Evolutionary conservation across 768 basidiomycete species (phyloP).

Genomic region (Kwoniella bestiolae): DNA sequence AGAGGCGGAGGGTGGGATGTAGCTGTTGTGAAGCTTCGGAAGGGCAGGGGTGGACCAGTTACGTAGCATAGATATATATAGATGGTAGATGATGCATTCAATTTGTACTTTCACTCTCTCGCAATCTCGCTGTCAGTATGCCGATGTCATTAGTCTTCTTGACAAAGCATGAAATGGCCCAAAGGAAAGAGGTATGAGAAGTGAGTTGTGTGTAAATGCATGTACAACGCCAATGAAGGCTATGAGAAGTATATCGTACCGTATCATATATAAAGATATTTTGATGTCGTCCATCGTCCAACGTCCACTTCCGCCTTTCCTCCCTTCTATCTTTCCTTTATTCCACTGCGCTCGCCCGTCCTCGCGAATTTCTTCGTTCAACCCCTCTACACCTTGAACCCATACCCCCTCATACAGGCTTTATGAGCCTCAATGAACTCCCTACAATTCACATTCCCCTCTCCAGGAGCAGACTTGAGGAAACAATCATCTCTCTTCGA

Average conservation of each 20-base stretch:
- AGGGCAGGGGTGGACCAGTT: slow-evolving; percentile 5
- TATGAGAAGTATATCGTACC: not conserved
- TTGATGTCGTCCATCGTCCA: not conserved
- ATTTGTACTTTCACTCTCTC: not conserved
- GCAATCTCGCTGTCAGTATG: not conserved
- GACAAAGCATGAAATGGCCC: not conserved
- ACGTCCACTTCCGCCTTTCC: not conserved
- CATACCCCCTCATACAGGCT: slow-evolving; percentile 86
- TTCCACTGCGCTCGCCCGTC: not conserved
- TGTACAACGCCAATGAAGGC: slow-evolving; percentile 6
- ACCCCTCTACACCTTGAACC: slow-evolving; percentile 69
- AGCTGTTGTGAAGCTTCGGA: slow-evolving; percentile 42
- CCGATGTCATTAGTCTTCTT: no score
- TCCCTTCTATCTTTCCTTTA: not conserved
- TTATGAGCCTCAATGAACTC: slow-evolving; percentile 78
- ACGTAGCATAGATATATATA: slow-evolving; percentile 1
- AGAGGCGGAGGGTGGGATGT: slow-evolving; percentile 50
- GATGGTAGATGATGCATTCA: not conserved
- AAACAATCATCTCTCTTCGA: slow-evolving; percentile 93
- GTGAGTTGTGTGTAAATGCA: slow-evolving; percentile 8
- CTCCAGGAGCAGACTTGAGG: slow-evolving; percentile 65
- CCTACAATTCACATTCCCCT: slow-evolving; percentile 78
- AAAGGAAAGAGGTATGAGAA: not conserved
- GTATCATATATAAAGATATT: not conserved
- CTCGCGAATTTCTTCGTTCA: not conserved